Evolutionary conservation across 371 early-diverging fungal species (phyloP).

Genomic region (Apophysomyces elegans): DNA sequence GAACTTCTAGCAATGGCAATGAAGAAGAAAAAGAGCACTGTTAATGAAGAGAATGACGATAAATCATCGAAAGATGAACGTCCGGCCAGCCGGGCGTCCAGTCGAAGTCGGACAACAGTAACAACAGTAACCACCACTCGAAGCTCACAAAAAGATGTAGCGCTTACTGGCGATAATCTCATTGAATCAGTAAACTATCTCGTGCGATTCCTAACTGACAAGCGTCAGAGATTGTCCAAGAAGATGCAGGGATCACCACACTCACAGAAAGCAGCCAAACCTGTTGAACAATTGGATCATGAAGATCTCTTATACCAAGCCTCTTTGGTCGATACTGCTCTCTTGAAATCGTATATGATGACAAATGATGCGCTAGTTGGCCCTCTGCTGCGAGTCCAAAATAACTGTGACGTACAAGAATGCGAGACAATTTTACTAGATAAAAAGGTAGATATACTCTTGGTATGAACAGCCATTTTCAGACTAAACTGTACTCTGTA

Average conservation of each 20-base stretch:
- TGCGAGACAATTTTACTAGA: conserved; percentile 78
- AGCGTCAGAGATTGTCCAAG: conserved; percentile 65
- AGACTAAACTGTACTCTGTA: background rate
- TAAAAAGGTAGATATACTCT: conserved; percentile 55
- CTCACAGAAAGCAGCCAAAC: conserved; percentile 13
- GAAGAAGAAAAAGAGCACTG: conserved; percentile 15
- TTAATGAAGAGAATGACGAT: conserved; percentile 17
- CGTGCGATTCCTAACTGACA: conserved; percentile 74
- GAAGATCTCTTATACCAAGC: conserved; percentile 59
- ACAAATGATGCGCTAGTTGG: conserved; percentile 84
- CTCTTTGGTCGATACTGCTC: conserved; percentile 86
- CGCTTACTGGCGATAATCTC: conserved; percentile 49
- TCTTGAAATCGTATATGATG: conserved; percentile 84
- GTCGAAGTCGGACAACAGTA: conserved; percentile 29
- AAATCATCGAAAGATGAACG: conserved; percentile 17
- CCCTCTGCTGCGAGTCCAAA: conserved; percentile 83
- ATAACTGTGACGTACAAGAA: conserved; percentile 86
- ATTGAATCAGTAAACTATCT: conserved; percentile 67
- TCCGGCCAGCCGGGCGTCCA: conserved; percentile 40
- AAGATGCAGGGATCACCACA: conserved; percentile 29
- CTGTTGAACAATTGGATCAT: conserved; percentile 31
- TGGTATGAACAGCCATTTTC: background rate
- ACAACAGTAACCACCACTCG: conserved; percentile 23
- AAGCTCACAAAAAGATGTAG: conserved; percentile 29
- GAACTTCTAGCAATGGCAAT: conserved; percentile 14